Base-by-base conservation (phyloP, 1,284 basidiomycete species). In the Irpex rosettiformis region DNA sequence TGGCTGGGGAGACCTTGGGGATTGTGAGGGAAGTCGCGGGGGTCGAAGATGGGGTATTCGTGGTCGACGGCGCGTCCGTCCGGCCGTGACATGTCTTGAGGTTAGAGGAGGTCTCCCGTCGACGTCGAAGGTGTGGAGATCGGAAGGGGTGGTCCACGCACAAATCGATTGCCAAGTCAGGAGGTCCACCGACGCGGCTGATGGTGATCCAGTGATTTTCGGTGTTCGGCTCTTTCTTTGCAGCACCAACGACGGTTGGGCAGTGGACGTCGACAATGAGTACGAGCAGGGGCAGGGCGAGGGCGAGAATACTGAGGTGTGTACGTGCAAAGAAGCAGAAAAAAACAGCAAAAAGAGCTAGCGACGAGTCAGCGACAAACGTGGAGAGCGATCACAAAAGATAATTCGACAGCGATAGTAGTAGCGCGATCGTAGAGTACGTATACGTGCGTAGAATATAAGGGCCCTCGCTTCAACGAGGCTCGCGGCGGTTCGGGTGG, bases 51-150 rank as follows among this genome's bases (percentile, higher is more conserved):
- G 54, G 76, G 72, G 60, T 73, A 73, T 58, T 81, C 78, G 63
- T 73, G 77, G 58, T 83, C 82, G 65, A 78, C 72, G 51, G 62
- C 61, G 62, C 68, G 70, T 22, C 69, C 62, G 57, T 76, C 75
- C 56, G 70, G 65, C 58, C 66, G 76, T 66, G 77, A 75, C 77
- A 79, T 73, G 65, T 61, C 63, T 62, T 63, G 58, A 21, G 49
- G 62, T 28, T 45, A 63, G 56, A 53, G 51, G 25, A 28, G 59
- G 49, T 51, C 48, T 28, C 48, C 48, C 47, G 30, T 43, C 42
- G 55, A 40, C 22, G 57, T 27, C 42, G 28, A 28, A 24, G 60
- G 47, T 37, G 58, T 64, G 61, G 63, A 69, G 68, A 70, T 70
- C 68, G 66, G 59, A 61, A 63, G 54, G 42, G 61, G 60, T 60